A percentile compares a stretch with the other conserved stretches of the same genome.
Conservation (phyloP, 768 basidiomycete genomes). For the Mycena galopus region DNA sequence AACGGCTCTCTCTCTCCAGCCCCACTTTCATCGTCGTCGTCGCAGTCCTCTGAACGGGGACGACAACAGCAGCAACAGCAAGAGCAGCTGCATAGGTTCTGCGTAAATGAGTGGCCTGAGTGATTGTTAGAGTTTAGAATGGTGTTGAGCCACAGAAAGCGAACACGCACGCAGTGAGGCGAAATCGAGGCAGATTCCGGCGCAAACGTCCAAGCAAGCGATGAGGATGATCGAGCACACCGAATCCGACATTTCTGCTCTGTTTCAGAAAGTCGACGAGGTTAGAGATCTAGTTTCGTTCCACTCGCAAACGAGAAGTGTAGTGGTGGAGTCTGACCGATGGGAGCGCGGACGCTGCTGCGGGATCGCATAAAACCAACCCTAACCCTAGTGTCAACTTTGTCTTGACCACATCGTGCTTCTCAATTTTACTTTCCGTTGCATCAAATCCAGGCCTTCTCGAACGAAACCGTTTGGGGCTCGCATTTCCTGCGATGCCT, state of each 20-base stretch:
- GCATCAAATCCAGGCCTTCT: too few species aligned
- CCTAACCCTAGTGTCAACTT: not conserved
- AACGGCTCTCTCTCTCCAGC: conserved; percentile 21
- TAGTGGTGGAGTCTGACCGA: too few species aligned
- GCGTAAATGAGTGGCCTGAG: conserved; percentile 28
- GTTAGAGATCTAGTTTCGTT: too few species aligned
- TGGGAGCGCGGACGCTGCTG: too few species aligned
- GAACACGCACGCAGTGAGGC: conserved; percentile 26
- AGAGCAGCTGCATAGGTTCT: conserved; percentile 15
- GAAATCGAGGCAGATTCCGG: conserved; percentile 31
- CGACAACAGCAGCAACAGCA: not conserved
- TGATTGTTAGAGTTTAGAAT: not conserved
- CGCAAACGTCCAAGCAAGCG: conserved; percentile 32
- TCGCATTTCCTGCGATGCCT: too few species aligned
- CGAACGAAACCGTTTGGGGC: too few species aligned
- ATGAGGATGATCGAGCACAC: not conserved
- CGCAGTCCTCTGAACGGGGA: not conserved
- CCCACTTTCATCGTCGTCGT: conserved; percentile 2
- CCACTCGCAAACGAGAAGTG: too few species aligned
- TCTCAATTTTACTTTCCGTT: too few species aligned
- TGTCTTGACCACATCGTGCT: too few species aligned
- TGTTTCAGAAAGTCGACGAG: too few species aligned
- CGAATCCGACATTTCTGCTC: conserved; percentile 20
- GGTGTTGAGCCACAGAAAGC: too few species aligned
- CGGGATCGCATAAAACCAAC: not conserved